Evolutionary conservation across 176 grass and related monocot genomes (phyloP).

Genomic region (Calamus simplicifolius): DNA sequence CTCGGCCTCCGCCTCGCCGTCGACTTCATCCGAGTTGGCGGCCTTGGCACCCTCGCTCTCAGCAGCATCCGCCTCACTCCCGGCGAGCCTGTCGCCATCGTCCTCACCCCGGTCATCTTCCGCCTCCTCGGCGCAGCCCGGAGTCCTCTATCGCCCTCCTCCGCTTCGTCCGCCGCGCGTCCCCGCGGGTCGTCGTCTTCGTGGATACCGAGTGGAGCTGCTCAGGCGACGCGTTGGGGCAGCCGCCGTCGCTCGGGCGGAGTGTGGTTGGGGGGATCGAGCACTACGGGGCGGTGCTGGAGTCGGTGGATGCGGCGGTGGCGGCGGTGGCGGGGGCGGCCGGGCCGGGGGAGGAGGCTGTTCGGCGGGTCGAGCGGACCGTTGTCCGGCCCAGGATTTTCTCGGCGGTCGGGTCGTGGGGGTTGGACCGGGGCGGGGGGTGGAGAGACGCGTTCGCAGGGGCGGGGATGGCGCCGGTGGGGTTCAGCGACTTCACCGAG

Average conservation of each 20-base stretch:
- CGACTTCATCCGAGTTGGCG: conserved; percentile 32
- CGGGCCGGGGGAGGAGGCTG: conserved; percentile 18
- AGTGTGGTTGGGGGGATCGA: conserved; percentile 30
- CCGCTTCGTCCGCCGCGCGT: conserved; percentile 24
- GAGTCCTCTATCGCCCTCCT: conserved; percentile 31
- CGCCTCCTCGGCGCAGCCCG: conserved; percentile 17
- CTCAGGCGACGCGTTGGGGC: neutral
- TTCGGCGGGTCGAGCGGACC: conserved; percentile 32
- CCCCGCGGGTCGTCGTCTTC: conserved; percentile 30
- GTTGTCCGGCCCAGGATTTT: conserved; percentile 25
- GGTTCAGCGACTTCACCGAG: conserved; percentile 37
- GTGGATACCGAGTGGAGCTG: conserved; percentile 32
- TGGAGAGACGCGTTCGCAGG: conserved; percentile 28
- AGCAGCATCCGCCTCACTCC: conserved; percentile 15
- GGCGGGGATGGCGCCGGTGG: conserved; percentile 19
- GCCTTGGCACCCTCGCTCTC: conserved; percentile 28
- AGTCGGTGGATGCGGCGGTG: conserved; percentile 31
- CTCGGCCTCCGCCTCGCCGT: conserved; percentile 39
- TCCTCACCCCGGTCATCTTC: conserved; percentile 38
- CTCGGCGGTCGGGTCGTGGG: conserved; percentile 24
- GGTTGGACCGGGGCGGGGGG: conserved; percentile 8
- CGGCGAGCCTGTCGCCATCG: conserved; percentile 34
- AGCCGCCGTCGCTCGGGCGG: conserved; percentile 6
- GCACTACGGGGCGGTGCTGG: conserved; percentile 22
- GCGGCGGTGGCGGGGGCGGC: neutral